Percentiles rank a stretch among this genome's conserved stretches.
These are phyloP conservation scores for Saxispiralis lemnorum DNA, from an alignment of 495 filamentous ascomycete species.

Conservation along the genomic window DNA sequence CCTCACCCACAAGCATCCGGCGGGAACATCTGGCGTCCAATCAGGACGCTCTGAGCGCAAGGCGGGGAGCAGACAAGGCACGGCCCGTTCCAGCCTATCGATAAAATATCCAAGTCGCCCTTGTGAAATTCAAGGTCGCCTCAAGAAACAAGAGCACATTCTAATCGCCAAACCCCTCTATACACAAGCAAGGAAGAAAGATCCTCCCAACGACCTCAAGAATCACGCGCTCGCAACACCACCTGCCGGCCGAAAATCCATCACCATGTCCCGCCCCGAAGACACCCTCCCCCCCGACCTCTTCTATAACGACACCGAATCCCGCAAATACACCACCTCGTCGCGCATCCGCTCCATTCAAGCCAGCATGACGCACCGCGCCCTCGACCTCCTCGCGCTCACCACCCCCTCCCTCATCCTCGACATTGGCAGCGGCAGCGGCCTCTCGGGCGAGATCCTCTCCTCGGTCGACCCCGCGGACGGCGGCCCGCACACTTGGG, in stretches of 20 bases:
- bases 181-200: too few species aligned
- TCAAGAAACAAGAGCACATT: too few species aligned
- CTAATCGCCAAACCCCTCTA: too few species aligned
- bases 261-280: constrained; percentile 84
- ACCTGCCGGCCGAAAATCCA: neutral
- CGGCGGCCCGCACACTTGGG: constrained; percentile 78
- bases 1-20: too few species aligned
- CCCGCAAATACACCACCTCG: constrained; percentile 90
- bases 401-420: constrained; percentile 69
- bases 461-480: constrained; percentile 44
- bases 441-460: constrained; percentile 84
- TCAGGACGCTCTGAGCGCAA: too few species aligned
- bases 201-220: neutral
- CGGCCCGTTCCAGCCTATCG: too few species aligned
- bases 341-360: constrained; percentile 92
- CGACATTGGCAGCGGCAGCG: constrained; percentile 88
- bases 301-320: constrained; percentile 89
- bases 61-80: too few species aligned
- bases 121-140: too few species aligned
- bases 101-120: too few species aligned
- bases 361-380: constrained; percentile 79
- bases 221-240: neutral
- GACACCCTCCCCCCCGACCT: constrained; percentile 85
- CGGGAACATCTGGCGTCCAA: too few species aligned
- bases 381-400: constrained; percentile 75